Evolutionary conservation across 2,329 filamentous ascomycete species (phyloP), one percentile per base, ranked within the genome.

Genomic region (Calonectria ilicicola): DNA sequence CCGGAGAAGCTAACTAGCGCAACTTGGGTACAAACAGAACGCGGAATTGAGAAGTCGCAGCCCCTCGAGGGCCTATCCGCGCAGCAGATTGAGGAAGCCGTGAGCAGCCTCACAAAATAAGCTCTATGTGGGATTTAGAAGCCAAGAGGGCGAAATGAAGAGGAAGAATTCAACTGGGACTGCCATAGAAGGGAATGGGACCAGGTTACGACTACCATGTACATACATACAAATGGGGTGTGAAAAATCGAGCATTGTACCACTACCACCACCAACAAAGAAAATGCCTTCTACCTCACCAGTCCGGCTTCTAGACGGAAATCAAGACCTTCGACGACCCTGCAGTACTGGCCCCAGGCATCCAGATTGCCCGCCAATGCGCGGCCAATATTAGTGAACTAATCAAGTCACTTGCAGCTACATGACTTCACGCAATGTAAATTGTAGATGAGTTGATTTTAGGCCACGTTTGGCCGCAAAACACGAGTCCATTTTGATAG

Each of bases 31-130:
- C n/a, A 23, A 47, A 32, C 76, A 90, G 89, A 90, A 47, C 86
- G 90, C 69, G 90, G 90, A 74, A 85, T 85, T 77, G 90, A 92
- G 84, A 89, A 87, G 83, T 87, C 86, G 81, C 85, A 89, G 80
- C 87, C 88, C 77, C 85, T 92, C 80, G 89, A 91, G 84, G 90
- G 89, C 42, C 82, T 92, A 64, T 86, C 87, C 66, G 90, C 91
- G 79, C 90, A 91, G 84, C 86, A 92, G 82, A 90, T 92, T 75
- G 90, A 92, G 82, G 89, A 91, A 12, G 81, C 89, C 2, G 88
- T 92, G 40, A 84, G 89, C 47, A 85, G 85, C 42, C 83, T 92
- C 71, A 90, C 91, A 60, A 56, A 67, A 46, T 35, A 44, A 46
- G 12, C 14, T n/a, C 9, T 46, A 26, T 5, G 42, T 3, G 21